Evolutionary conservation across 192 early-diverging fungal species (phyloP).

Genomic region (Mortierella antarctica): DNA sequence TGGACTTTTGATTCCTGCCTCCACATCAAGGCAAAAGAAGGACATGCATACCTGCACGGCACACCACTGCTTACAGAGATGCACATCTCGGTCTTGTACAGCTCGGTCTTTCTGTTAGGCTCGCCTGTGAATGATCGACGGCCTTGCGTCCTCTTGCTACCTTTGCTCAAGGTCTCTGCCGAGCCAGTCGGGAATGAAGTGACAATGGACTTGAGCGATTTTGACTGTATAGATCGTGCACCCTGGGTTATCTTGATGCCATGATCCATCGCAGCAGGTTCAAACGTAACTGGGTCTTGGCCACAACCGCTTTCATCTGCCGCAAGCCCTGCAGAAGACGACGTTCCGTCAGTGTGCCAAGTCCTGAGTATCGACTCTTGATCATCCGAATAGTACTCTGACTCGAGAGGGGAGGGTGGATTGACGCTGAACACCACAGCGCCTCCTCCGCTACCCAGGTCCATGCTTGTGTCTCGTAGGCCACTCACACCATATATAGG

Average conservation of each 20-base stretch:
- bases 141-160: neutral
- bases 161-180: conserved; percentile 1
- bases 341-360: conserved; percentile 21
- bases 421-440: conserved; percentile 42
- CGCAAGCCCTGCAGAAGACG: neutral
- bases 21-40: neutral
- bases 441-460: conserved; percentile 6
- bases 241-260: neutral
- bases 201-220: neutral
- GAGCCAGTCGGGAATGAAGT: neutral
- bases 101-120: conserved; percentile 19
- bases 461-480: conserved; percentile 21
- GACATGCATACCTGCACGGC: conserved; percentile 60
- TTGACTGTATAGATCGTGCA: neutral
- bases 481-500: neutral
- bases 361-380: conserved; percentile 25
- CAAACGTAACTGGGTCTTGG: conserved; percentile 6
- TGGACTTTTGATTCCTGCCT: neutral
- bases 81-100: conserved; percentile 59
- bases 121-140: conserved; percentile 24
- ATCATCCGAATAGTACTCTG: conserved; percentile 26
- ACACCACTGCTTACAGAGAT: conserved; percentile 39
- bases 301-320: neutral
- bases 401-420: conserved; percentile 26
- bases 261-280: conserved; percentile 15